Percentiles rank a stretch among this genome's conserved stretches.
Evolutionary conservation across 306 rosid genomes (phyloP).

Genomic region (Prunus fruticosa): DNA sequence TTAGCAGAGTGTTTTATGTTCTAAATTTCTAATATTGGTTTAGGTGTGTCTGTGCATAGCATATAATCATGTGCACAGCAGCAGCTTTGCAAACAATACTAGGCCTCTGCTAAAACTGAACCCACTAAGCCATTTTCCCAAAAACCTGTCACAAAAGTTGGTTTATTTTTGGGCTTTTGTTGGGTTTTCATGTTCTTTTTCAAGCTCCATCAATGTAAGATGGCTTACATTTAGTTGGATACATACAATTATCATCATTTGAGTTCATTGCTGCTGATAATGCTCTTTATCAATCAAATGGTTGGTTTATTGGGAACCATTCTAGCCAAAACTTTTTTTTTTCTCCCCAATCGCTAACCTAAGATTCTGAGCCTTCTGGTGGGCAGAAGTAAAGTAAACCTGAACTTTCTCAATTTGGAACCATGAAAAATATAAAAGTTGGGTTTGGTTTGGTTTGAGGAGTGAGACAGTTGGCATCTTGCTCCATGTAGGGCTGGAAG

Average conservation of each 20-base stretch:
- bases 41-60: neutral
- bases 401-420: neutral
- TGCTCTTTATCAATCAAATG: neutral
- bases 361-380: neutral
- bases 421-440: neutral
- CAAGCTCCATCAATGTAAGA: neutral
- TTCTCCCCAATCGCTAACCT: neutral
- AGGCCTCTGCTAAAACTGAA: neutral
- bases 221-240: neutral
- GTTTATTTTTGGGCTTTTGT: neutral
- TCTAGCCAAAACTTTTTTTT: neutral
- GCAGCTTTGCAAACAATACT: neutral
- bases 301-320: neutral
- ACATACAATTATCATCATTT: no score
- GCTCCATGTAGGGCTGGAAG: conserved; percentile 27
- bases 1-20: neutral
- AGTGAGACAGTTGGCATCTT: conserved; percentile 30
- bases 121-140: neutral
- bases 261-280: no score
- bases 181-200: neutral
- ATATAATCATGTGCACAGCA: neutral
- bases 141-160: neutral
- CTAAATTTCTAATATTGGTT: neutral
- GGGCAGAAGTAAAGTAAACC: neutral
- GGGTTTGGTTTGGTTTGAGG: neutral